Conservation (phyloP, 257 asterid genomes). For the Nicotiana knightiana region DNA sequence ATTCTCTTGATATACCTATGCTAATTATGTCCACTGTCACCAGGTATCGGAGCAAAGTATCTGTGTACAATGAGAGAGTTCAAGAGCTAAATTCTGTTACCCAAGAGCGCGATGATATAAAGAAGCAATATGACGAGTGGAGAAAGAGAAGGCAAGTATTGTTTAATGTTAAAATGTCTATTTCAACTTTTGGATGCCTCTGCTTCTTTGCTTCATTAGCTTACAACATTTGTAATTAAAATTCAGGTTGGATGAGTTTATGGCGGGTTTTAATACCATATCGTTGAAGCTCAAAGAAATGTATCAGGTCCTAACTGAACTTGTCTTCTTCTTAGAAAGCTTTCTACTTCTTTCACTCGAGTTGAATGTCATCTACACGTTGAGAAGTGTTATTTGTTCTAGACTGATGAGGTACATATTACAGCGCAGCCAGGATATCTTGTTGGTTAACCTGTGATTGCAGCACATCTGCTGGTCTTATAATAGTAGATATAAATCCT, state of each 20-base stretch:
- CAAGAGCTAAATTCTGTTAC: constrained; percentile 80
- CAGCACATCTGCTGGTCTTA: neutral
- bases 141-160: constrained; percentile 66
- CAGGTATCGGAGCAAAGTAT: constrained; percentile 76
- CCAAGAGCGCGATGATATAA: constrained; percentile 77
- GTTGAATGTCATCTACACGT: constrained; percentile 5
- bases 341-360: constrained; percentile 2
- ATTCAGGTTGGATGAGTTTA: constrained; percentile 89
- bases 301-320: constrained; percentile 68
- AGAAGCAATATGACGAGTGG: constrained; percentile 89
- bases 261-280: constrained; percentile 91
- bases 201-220: neutral
- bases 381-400: neutral
- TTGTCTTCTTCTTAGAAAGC: neutral
- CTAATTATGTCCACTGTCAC: constrained; percentile 4
- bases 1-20: neutral
- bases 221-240: neutral
- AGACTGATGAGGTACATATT: neutral
- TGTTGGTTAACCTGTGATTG: neutral
- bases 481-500: neutral
- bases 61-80: constrained; percentile 74
- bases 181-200: neutral
- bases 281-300: constrained; percentile 94
- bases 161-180: neutral
- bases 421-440: neutral